Percentiles rank a stretch among this genome's conserved stretches.
These are phyloP conservation scores for Spironucleus salmonicida DNA, from an alignment of 208 protist species.

Conservation along the genomic window DNA sequence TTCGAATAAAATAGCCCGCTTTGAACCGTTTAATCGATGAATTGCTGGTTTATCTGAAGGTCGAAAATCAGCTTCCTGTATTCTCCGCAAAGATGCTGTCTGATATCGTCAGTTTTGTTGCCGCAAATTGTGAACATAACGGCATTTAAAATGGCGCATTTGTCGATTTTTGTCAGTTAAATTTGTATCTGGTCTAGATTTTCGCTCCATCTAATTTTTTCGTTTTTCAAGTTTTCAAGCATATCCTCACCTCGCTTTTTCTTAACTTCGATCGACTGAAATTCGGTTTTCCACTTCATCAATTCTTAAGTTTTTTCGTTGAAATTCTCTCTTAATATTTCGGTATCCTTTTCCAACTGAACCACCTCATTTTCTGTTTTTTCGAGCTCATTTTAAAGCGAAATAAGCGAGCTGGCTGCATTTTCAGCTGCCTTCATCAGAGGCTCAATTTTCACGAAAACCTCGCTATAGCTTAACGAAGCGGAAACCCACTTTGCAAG, in stretches of 20 bases:
- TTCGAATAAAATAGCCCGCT: not conserved
- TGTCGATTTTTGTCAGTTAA: not conserved
- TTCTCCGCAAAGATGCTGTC: too few relatives aligned
- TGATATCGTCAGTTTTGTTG: slow-evolving; percentile 11
- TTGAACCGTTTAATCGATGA: too few relatives aligned
- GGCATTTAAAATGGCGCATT: not conserved
- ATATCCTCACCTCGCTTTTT: not conserved
- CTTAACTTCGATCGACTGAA: not conserved
- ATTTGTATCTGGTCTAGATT: not conserved
- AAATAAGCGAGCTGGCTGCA: not conserved
- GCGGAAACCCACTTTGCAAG: slow-evolving; percentile 14
- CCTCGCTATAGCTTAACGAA: not conserved
- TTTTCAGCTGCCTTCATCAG: slow-evolving; percentile 19
- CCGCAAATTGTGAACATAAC: slow-evolving; percentile 11
- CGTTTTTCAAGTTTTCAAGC: not conserved
- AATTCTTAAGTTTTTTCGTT: slow-evolving; percentile 3
- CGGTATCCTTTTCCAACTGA: not conserved
- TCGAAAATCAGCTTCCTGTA: too few relatives aligned
- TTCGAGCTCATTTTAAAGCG: not conserved
- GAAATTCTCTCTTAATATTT: not conserved
- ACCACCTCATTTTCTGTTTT: not conserved
- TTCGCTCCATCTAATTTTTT: not conserved
- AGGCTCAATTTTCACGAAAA: slow-evolving; percentile 15
- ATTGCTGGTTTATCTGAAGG: too few relatives aligned
- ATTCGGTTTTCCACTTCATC: slow-evolving; percentile 3